These are phyloP conservation scores for Quercus berberidifolia DNA, from an alignment of 306 rosid genomes.

Conservation along the genomic window DNA sequence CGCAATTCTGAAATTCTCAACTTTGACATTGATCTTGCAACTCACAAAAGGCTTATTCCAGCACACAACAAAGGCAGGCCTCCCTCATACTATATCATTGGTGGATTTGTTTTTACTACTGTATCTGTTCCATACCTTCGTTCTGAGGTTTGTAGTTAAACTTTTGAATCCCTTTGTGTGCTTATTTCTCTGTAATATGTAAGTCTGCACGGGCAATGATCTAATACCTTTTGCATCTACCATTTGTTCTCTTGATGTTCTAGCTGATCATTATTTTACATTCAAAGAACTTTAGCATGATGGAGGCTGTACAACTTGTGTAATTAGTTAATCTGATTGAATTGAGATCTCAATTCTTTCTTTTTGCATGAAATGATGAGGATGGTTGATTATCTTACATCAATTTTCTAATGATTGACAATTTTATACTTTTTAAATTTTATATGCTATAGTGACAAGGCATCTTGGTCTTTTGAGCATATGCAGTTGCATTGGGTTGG, in stretches of 20 bases:
- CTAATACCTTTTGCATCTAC: background rate
- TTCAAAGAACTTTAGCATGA: background rate
- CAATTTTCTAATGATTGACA: background rate
- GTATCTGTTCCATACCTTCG: conserved; percentile 99
- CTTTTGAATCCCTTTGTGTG: background rate
- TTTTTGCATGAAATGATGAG: conserved; percentile 8
- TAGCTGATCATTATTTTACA: background rate
- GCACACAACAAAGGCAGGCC: conserved; percentile 87
- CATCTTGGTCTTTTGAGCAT: conserved; percentile 2
- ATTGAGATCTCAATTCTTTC: background rate
- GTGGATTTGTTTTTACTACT: conserved; percentile 83
- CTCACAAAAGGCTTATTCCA: conserved; percentile 78
- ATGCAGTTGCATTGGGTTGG: background rate
- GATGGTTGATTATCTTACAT: background rate
- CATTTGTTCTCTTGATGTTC: background rate
- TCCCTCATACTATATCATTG: conserved; percentile 93
- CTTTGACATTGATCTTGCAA: conserved; percentile 58
- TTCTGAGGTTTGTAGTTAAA: conserved; percentile 70
- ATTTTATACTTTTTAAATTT: background rate
- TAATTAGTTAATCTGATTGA: background rate
- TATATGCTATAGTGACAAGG: background rate
- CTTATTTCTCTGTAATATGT: background rate
- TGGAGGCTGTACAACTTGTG: conserved; percentile 4
- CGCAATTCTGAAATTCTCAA: conserved; percentile 54
- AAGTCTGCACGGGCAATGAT: background rate